Base-by-base conservation (phyloP, 1,284 basidiomycete species). In the Fomitiporia mediterranea region DNA sequence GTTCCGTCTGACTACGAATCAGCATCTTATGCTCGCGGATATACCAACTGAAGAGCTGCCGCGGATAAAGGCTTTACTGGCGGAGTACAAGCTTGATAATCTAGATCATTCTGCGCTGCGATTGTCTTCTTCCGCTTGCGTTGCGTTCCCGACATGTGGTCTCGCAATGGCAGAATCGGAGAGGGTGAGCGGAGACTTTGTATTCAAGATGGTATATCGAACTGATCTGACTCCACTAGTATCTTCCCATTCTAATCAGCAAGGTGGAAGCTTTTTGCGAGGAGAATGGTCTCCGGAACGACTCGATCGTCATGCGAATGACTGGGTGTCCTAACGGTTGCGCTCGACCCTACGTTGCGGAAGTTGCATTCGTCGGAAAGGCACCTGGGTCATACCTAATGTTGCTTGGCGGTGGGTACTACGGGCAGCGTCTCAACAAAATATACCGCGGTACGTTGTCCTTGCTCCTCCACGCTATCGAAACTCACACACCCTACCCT, bases 241-340 rank as follows among this genome's bases (percentile, higher is more conserved):
- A 98, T 71, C 78, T 99, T n/a, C 97, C 97, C 7, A 66, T 96
- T 23, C 84, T 99, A 46, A 81, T 98, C 61, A 91, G 93, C 75
- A 98, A 98, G 75, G 87, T 99, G 25, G 97, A 99, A 76, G 84
- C 86, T 72, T 89, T 98, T 30, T 93, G 92, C 67, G 94, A 98
- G 69, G 89, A 94, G 68, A 89, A 86, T 63, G 96, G 96, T 25
- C 77, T 99, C 46, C 82, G 93, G 53, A 89, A 94, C 68, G 94
- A 98, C 70, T 88, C 91, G 2, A 95, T 98, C 62, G 86, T 97
- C 56, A 97, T 98, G 93, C 84, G 96, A 58, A 98, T 98, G 96
- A 95, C 93, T 15, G 93, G 94, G 39, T 96, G 94, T 68, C 94
- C 94, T 9, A 96, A 96, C 68, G 94, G 92, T 53, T 95, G 94